phyloP scores from a whole-genome alignment of 2,329 filamentous ascomycete species.

The Lecanicillium sp. region DNA sequence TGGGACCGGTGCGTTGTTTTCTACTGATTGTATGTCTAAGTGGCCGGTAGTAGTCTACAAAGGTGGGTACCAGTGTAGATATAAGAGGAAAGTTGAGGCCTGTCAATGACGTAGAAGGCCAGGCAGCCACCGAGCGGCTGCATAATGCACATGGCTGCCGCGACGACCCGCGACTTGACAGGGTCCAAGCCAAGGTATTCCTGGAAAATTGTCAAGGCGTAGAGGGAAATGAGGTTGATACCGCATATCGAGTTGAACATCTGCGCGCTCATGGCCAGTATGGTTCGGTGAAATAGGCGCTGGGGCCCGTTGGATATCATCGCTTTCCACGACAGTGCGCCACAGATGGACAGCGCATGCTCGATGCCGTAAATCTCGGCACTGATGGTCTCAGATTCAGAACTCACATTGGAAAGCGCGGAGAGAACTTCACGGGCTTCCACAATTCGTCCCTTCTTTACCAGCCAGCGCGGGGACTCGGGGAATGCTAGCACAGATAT shows the following conservation, averaged over 20 bases:
- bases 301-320: constrained; percentile 5
- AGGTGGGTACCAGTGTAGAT: no score
- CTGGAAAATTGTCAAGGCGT: constrained; percentile 18
- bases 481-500: constrained; percentile 30
- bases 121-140: constrained; percentile 22
- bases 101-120: constrained; percentile 18
- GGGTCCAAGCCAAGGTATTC: constrained; percentile 15
- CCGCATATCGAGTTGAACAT: constrained; percentile 18
- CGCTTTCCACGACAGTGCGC: constrained; percentile 5
- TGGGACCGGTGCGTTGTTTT: no score
- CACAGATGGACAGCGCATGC: constrained; percentile 5
- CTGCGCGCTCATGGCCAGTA: constrained; percentile 1
- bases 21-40: no score
- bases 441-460: constrained; percentile 21
- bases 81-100: no score
- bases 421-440: constrained; percentile 44
- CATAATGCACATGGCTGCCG: constrained; percentile 18
- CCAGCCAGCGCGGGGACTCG: constrained; percentile 27
- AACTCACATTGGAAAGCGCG: neutral
- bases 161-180: constrained; percentile 15
- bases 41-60: no score
- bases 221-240: constrained; percentile 17
- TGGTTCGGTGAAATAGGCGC: constrained; percentile 5
- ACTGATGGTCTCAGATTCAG: constrained; percentile 1
- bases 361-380: constrained; percentile 5